Evolutionary conservation across 345 rosid genomes (phyloP).

Genomic region (Orychophragmus violaceus): DNA sequence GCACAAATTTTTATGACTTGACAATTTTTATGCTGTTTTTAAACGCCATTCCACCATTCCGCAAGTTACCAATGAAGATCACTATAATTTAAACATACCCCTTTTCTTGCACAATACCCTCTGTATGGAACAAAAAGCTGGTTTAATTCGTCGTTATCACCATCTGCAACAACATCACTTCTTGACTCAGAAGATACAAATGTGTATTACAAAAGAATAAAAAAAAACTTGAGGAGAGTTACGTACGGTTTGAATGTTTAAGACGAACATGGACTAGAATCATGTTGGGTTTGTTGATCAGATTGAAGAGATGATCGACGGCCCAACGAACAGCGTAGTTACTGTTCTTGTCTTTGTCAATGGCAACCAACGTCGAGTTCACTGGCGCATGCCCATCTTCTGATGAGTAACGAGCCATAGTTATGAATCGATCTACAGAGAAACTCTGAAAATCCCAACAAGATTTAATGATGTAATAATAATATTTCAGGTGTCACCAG

Average conservation of each 20-base stretch:
- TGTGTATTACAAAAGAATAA: neutral
- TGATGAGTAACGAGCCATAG: slow-evolving; percentile 30
- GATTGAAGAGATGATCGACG: slow-evolving; percentile 48
- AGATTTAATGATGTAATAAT: neutral
- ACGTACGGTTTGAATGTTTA: slow-evolving; percentile 55
- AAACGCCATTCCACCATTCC: no score
- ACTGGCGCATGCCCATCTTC: slow-evolving; percentile 32
- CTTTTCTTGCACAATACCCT: slow-evolving; percentile 79
- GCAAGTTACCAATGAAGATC: no score
- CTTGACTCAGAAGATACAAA: neutral
- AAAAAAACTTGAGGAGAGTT: slow-evolving; percentile 23
- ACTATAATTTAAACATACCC: no score
- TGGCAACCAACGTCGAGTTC: slow-evolving; percentile 58
- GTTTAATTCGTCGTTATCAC: slow-evolving; percentile 37
- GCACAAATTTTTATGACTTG: no score
- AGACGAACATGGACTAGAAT: slow-evolving; percentile 58
- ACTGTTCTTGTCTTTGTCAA: slow-evolving; percentile 85
- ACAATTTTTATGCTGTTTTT: no score
- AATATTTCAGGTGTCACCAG: slow-evolving; percentile 15
- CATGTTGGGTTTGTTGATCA: slow-evolving; percentile 32
- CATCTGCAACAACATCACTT: slow-evolving; percentile 22
- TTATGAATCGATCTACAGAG: slow-evolving; percentile 4
- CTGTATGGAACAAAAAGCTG: slow-evolving; percentile 59
- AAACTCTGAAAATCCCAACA: neutral
- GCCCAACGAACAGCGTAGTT: slow-evolving; percentile 86